Evolutionary conservation across 352 stramenopile genomes (phyloP).

Genomic region (Discostella stelligera): DNA sequence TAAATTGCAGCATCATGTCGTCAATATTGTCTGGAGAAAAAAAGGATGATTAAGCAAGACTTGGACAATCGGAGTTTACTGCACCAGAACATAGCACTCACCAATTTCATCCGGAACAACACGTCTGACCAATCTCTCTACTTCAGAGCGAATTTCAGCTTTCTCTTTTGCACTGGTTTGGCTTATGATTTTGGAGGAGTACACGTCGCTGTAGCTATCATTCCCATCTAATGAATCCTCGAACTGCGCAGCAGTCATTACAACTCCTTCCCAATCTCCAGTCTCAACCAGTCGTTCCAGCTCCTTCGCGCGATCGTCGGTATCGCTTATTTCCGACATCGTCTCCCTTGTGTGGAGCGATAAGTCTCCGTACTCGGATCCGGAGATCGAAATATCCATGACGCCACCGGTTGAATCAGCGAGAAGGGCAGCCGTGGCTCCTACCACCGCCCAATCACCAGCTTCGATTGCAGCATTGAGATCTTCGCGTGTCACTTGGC

Average conservation of each 20-base stretch:
- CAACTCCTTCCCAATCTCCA: slow-evolving; percentile 72
- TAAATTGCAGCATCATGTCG: slow-evolving; percentile 83
- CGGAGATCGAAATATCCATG: background rate
- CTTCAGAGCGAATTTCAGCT: slow-evolving; percentile 53
- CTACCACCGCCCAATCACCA: slow-evolving; percentile 78
- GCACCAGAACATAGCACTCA: slow-evolving; percentile 13
- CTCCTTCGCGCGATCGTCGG: slow-evolving; percentile 26
- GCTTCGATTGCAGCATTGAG: slow-evolving; percentile 72
- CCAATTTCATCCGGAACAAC: slow-evolving; percentile 76
- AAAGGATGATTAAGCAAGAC: background rate
- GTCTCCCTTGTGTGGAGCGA: background rate
- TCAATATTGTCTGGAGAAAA: slow-evolving; percentile 67
- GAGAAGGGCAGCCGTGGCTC: slow-evolving; percentile 75
- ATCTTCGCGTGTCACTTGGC: slow-evolving; percentile 42
- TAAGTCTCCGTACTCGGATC: background rate
- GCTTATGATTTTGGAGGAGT: slow-evolving; percentile 9
- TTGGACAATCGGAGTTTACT: background rate
- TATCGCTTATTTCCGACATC: background rate
- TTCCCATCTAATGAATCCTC: slow-evolving; percentile 33
- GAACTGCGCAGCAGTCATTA: slow-evolving; percentile 61
- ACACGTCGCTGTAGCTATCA: background rate
- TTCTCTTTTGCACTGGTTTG: slow-evolving; percentile 14
- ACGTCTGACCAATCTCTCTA: slow-evolving; percentile 64
- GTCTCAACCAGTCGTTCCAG: slow-evolving; percentile 62
- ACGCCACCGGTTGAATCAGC: slow-evolving; percentile 31